phyloP scores from a whole-genome alignment of 495 filamentous ascomycete genomes.

The Penicillium diatomitis region DNA sequence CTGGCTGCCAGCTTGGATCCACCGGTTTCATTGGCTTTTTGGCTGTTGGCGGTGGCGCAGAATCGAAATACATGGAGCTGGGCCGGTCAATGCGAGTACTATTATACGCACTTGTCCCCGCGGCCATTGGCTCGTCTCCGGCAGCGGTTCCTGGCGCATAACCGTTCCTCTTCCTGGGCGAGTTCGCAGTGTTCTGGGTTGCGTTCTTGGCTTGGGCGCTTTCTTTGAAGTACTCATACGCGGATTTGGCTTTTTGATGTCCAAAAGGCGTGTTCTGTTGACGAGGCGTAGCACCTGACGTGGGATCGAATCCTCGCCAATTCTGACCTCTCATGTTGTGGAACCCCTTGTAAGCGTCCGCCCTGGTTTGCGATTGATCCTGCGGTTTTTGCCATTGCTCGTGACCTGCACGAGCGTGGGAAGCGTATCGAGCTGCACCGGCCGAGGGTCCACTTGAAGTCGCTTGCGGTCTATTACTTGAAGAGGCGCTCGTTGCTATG shows the following conservation, averaged over 20 bases:
- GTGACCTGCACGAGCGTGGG: conserved; percentile 37
- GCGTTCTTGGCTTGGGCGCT: conserved; percentile 21
- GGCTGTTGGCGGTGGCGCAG: conserved; percentile 32
- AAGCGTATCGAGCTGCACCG: conserved; percentile 47
- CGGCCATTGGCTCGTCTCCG: conserved; percentile 48
- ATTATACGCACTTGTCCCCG: conserved; percentile 42
- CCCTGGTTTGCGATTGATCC: conserved; percentile 45
- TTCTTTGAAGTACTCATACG: conserved; percentile 37
- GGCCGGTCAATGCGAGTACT: conserved; percentile 32
- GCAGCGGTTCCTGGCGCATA: conserved; percentile 46
- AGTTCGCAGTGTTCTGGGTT: conserved; percentile 25
- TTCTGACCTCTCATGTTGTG: conserved; percentile 52
- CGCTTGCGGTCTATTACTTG: conserved; percentile 17
- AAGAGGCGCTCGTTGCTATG: conserved; percentile 17
- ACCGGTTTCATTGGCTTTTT: conserved; percentile 27
- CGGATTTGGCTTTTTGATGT: conserved; percentile 28
- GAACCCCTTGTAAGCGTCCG: conserved; percentile 57
- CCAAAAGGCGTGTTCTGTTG: conserved; percentile 30
- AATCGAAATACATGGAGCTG: conserved; percentile 24
- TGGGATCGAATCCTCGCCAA: conserved; percentile 35
- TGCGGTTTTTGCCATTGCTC: conserved; percentile 35
- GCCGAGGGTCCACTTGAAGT: conserved; percentile 37
- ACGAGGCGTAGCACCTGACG: conserved; percentile 15
- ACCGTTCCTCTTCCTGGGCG: conserved; percentile 40
- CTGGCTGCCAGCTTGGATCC: not conserved